Evolutionary conservation across 2,329 filamentous ascomycete species (phyloP).

Genomic region (Colletotrichum tabaci): DNA sequence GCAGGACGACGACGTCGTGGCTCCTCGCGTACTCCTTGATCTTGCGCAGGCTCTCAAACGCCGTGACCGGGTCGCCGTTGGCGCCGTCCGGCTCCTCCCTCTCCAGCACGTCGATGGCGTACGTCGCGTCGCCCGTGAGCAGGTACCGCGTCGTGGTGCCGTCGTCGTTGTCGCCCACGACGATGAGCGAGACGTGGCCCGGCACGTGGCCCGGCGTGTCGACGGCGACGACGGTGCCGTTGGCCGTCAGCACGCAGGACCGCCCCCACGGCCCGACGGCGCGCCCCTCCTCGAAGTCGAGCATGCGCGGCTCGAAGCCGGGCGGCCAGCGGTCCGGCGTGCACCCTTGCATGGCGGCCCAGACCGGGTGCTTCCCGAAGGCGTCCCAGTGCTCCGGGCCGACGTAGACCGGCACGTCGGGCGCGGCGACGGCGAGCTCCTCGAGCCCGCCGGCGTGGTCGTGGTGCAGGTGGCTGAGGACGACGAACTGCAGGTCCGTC

Average conservation of each 20-base stretch:
- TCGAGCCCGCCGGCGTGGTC: slow-evolving; percentile 47
- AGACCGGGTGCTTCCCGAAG: slow-evolving; percentile 48
- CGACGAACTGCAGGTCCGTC: slow-evolving; percentile 47
- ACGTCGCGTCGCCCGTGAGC: slow-evolving; percentile 51
- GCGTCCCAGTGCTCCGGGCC: slow-evolving; percentile 47
- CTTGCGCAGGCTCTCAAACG: slow-evolving; percentile 48
- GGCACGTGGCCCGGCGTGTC: slow-evolving; percentile 54
- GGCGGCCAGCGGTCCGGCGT: slow-evolving; percentile 51
- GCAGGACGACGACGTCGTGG: slow-evolving; percentile 47
- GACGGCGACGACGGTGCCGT: slow-evolving; percentile 50
- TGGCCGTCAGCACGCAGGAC: slow-evolving; percentile 48
- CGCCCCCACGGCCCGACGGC: slow-evolving; percentile 50
- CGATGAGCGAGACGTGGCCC: slow-evolving; percentile 51
- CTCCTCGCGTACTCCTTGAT: slow-evolving; percentile 51
- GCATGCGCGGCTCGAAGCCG: slow-evolving; percentile 48
- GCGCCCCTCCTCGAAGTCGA: slow-evolving; percentile 45
- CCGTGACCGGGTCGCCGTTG: slow-evolving; percentile 49
- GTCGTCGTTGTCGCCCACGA: slow-evolving; percentile 27
- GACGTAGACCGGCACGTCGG: slow-evolving; percentile 48
- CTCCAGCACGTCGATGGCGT: slow-evolving; percentile 49
- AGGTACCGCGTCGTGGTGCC: slow-evolving; percentile 46
- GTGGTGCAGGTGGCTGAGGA: slow-evolving; percentile 50
- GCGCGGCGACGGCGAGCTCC: slow-evolving; percentile 47
- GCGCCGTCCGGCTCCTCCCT: slow-evolving; percentile 52
- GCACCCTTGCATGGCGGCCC: slow-evolving; percentile 49